Conservation (phyloP, 2,329 filamentous ascomycete genomes). For the Penicillium sp. region DNA sequence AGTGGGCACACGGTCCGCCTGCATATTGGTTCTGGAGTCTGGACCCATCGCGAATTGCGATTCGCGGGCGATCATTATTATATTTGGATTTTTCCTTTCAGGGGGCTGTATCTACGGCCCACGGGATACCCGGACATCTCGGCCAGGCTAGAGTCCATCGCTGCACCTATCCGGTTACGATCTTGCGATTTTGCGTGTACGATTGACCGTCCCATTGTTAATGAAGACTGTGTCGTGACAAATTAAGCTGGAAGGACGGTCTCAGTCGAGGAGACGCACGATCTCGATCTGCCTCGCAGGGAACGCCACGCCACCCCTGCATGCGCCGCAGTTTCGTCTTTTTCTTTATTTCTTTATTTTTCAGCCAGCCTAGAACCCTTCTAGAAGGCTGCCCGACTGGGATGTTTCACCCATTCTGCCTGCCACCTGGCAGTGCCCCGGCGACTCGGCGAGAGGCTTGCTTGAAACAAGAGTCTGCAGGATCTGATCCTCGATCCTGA, state of each 20-base stretch:
- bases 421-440: neutral
- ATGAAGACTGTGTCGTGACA: neutral
- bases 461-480: neutral
- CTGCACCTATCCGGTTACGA: neutral
- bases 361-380: neutral
- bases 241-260: neutral
- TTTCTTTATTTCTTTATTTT: neutral
- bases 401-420: neutral
- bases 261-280: neutral
- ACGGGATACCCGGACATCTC: neutral
- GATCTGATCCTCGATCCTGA: neutral
- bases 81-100: constrained; percentile 1
- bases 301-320: neutral
- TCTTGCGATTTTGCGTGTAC: constrained; percentile 1
- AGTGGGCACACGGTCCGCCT: neutral
- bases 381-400: constrained; percentile 13
- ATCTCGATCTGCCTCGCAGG: neutral
- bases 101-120: neutral
- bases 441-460: neutral
- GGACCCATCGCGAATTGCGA: neutral
- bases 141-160: neutral
- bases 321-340: neutral
- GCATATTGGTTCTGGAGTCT: constrained; percentile 5
- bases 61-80: neutral
- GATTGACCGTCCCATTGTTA: neutral